A percentile compares a stretch with the other conserved stretches of the same genome.
Evolutionary conservation across 2,329 filamentous ascomycete species (phyloP).

Genomic region (Ophiostoma sp.): DNA sequence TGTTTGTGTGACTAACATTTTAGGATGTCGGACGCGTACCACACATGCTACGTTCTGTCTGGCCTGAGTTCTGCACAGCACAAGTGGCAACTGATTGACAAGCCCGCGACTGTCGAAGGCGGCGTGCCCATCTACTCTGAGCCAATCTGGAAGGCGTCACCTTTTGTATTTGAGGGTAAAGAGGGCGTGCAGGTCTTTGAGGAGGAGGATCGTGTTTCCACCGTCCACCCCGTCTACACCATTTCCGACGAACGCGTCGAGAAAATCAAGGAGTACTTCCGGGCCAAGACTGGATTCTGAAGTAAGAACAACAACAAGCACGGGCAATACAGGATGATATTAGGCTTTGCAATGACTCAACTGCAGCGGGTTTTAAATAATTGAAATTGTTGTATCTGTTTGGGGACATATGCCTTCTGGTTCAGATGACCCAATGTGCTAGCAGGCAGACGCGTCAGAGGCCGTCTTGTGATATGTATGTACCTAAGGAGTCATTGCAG

Average conservation of each 20-base stretch:
- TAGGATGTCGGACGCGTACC: constrained; percentile 78
- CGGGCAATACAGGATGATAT: no score
- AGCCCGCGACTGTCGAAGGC: constrained; percentile 28
- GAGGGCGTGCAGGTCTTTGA: constrained; percentile 61
- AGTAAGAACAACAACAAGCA: not conserved
- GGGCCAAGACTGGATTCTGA: constrained; percentile 51
- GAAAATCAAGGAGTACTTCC: constrained; percentile 60
- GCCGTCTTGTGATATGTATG: no score
- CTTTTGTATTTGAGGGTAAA: constrained; percentile 44
- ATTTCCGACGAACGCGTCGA: constrained; percentile 67
- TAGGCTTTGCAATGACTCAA: not conserved
- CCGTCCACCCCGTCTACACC: constrained; percentile 79
- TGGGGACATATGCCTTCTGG: no score
- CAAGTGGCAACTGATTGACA: constrained; percentile 44
- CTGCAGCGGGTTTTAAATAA: no score
- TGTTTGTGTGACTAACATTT: not conserved
- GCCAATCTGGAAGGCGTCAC: constrained; percentile 41
- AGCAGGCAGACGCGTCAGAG: no score
- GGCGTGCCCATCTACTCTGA: constrained; percentile 10
- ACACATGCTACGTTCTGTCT: constrained; percentile 85
- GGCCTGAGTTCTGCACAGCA: constrained; percentile 81
- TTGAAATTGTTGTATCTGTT: no score
- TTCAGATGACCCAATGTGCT: no score
- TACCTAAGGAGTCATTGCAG: no score
- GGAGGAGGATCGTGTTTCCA: constrained; percentile 60